Conservation (phyloP, 2,329 filamentous ascomycete genomes). For the Pestalotiopsis fici region DNA sequence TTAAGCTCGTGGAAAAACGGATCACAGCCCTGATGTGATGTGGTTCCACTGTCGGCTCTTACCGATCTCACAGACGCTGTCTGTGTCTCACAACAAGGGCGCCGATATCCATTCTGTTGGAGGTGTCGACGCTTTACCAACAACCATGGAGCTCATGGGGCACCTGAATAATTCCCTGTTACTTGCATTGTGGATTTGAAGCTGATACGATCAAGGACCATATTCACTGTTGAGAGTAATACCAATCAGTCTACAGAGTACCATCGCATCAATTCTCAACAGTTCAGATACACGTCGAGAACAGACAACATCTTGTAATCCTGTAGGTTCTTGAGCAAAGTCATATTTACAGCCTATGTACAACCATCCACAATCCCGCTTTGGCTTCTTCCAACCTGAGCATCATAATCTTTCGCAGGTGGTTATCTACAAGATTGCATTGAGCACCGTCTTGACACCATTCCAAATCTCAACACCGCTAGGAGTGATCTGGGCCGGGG, state of each 20-base stretch:
- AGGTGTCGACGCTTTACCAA: not conserved
- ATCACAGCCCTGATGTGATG: not conserved
- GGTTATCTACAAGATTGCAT: not conserved
- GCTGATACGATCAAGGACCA: no score
- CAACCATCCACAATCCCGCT: not conserved
- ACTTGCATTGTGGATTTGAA: no score
- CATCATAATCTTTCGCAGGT: not conserved
- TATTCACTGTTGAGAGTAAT: no score
- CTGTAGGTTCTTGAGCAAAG: no score
- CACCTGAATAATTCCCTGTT: no score
- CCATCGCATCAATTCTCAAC: no score
- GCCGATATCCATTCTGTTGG: no score
- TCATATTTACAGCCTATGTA: no score
- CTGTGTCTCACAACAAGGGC: not conserved
- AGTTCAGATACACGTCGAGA: no score
- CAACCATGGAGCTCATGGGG: not conserved
- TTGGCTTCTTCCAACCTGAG: not conserved
- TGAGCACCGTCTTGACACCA: constrained; percentile 27
- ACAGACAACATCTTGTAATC: no score
- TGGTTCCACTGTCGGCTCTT: not conserved
- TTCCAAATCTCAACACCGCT: constrained; percentile 28
- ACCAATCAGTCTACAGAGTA: no score
- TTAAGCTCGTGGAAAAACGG: not conserved
- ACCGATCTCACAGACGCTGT: not conserved
- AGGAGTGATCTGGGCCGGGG: constrained; percentile 27